phyloP scores from a whole-genome alignment of 106 monocot genomes.

The Acanthochlamys bracteata region DNA sequence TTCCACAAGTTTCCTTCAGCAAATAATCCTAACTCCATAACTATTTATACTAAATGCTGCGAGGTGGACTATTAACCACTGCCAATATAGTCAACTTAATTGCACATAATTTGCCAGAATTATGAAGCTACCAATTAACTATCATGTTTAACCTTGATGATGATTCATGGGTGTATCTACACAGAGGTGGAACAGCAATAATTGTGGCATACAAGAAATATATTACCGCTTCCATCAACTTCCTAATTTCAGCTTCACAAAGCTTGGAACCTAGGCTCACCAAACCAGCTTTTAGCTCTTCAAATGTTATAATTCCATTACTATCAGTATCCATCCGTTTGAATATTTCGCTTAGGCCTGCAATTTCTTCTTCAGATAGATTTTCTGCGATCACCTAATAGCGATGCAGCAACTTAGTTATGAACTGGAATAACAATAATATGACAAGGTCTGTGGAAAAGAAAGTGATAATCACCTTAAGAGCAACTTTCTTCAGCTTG shows the following conservation, averaged over 20 bases:
- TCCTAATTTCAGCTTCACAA: slow-evolving; percentile 61
- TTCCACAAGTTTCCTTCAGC: too few species aligned
- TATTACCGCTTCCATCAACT: slow-evolving; percentile 67
- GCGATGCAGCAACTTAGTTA: background rate
- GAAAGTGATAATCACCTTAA: slow-evolving; percentile 29
- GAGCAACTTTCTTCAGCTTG: slow-evolving; percentile 55
- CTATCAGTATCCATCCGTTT: slow-evolving; percentile 66
- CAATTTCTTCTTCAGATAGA: slow-evolving; percentile 78
- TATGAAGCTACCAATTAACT: too few species aligned
- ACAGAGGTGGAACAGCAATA: background rate
- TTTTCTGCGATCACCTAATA: slow-evolving; percentile 74
- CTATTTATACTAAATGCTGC: too few species aligned
- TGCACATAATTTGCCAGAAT: too few species aligned
- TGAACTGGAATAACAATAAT: background rate
- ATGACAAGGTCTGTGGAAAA: background rate
- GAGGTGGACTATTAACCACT: too few species aligned
- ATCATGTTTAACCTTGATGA: too few species aligned
- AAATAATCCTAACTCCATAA: too few species aligned
- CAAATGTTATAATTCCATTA: slow-evolving; percentile 65
- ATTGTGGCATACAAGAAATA: background rate
- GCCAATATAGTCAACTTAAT: too few species aligned
- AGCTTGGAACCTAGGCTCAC: slow-evolving; percentile 55
- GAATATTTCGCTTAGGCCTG: slow-evolving; percentile 72
- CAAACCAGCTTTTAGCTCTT: slow-evolving; percentile 67
- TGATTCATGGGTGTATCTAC: background rate